Evolutionary conservation across 148 eudicot species (phyloP).

Genomic region (Amaranthus cruentus): DNA sequence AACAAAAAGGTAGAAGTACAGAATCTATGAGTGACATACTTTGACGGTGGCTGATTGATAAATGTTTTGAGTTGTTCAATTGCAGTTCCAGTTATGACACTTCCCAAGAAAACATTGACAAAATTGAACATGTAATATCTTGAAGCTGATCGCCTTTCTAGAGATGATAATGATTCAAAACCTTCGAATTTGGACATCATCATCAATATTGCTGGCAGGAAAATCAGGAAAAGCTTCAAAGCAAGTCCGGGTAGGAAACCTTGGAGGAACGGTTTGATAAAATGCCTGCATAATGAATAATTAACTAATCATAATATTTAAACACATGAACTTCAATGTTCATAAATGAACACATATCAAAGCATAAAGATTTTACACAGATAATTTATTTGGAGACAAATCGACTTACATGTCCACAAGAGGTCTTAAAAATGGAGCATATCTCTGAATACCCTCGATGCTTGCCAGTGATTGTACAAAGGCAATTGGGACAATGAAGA

Average conservation of each 20-base stretch:
- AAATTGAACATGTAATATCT: constrained; percentile 87
- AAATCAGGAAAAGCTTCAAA: constrained; percentile 86
- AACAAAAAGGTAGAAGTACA: neutral
- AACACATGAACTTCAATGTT: too few species aligned
- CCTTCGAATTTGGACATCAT: constrained; percentile 95
- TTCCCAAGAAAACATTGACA: constrained; percentile 88
- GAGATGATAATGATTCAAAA: constrained; percentile 51
- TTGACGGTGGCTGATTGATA: constrained; percentile 42
- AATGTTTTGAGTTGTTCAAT: constrained; percentile 64
- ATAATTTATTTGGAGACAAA: neutral
- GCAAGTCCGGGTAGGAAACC: constrained; percentile 91
- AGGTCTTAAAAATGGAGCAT: constrained; percentile 55
- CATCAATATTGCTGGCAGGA: constrained; percentile 90
- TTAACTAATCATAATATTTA: neutral
- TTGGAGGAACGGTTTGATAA: constrained; percentile 69
- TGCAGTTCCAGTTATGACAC: constrained; percentile 75
- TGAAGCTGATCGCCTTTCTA: constrained; percentile 88
- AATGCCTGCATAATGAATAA: constrained; percentile 40
- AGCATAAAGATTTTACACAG: too few species aligned
- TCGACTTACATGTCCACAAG: constrained; percentile 60
- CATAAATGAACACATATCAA: neutral
- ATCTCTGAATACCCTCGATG: constrained; percentile 74
- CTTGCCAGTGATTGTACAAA: constrained; percentile 87
- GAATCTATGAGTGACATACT: constrained; percentile 39
- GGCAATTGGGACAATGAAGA: constrained; percentile 87